phyloP scores from a whole-genome alignment of 305 asterid genomes.

The Salvia sclarea region DNA sequence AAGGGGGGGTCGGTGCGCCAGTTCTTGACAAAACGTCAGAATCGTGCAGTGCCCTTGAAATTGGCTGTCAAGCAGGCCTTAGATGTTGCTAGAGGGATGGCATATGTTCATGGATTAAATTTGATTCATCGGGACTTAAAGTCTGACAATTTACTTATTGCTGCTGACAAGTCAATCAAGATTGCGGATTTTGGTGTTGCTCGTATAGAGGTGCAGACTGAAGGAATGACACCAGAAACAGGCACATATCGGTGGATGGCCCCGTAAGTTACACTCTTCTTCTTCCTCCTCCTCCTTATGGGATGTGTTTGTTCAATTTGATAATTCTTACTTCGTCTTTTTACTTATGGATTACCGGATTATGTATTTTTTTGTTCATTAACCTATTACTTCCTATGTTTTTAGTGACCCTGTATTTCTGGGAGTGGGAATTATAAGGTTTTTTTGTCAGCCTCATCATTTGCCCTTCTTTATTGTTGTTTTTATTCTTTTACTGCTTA shows the following conservation, averaged over 20 bases:
- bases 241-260: slow-evolving; percentile 99
- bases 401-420: background rate
- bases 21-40: slow-evolving; percentile 78
- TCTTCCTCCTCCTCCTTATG: background rate
- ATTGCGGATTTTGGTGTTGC: slow-evolving; percentile 99
- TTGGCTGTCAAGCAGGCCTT: slow-evolving; percentile 97
- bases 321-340: background rate
- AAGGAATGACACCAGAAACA: slow-evolving; percentile 99
- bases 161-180: slow-evolving; percentile 93
- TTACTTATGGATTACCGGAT: background rate
- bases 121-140: slow-evolving; percentile 89
- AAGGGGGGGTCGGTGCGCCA: slow-evolving; percentile 98
- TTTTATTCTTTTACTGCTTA: no score
- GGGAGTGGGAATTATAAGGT: background rate
- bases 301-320: background rate
- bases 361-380: background rate
- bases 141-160: slow-evolving; percentile 90
- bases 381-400: background rate
- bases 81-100: slow-evolving; percentile 99
- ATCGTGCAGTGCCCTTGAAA: slow-evolving; percentile 86
- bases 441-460: background rate
- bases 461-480: background rate
- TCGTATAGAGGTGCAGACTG: slow-evolving; percentile 96
- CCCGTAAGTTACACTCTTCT: slow-evolving; percentile 62
- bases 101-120: slow-evolving; percentile 81